Conservation (phyloP, 192 early-diverging fungal genomes). For the Podochytrium sp. region DNA sequence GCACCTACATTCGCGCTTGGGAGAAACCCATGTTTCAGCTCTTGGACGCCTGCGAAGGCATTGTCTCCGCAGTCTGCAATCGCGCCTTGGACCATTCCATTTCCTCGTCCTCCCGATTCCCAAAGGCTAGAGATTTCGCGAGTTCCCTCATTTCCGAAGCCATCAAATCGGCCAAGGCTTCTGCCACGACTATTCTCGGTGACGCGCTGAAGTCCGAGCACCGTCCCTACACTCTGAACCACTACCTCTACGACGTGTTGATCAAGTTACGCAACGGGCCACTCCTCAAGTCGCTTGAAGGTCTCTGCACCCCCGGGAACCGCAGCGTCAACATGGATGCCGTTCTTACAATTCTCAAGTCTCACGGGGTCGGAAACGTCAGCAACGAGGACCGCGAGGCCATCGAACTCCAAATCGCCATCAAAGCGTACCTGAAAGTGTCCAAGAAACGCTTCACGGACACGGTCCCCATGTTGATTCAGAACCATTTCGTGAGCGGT, state of each 20-base stretch:
- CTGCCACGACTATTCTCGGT: neutral
- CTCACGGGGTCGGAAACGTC: neutral
- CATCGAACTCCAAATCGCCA: conserved; percentile 1
- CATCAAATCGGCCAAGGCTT: neutral
- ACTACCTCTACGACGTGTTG: conserved; percentile 10
- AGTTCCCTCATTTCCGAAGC: neutral
- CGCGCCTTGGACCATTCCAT: neutral
- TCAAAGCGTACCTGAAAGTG: conserved; percentile 24
- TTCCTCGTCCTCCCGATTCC: neutral
- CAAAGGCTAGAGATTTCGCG: neutral
- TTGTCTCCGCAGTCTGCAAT: neutral
- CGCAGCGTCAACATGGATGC: neutral
- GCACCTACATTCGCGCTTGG: neutral
- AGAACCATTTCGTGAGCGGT: neutral
- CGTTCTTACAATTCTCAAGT: neutral
- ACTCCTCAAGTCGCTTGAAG: neutral
- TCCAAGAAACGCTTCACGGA: conserved; percentile 21
- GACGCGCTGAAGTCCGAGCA: neutral
- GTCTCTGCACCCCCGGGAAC: neutral
- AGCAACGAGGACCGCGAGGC: conserved; percentile 17
- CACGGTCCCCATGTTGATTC: conserved; percentile 13
- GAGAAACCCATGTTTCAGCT: neutral
- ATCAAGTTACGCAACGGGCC: conserved; percentile 8
- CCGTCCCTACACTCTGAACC: conserved; percentile 13
- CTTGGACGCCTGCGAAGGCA: neutral